A percentile compares a stretch with the other conserved stretches of the same genome.
Evolutionary conservation across 257 asterid species (phyloP).

Genomic region (Jacaranda mimosifolia): DNA sequence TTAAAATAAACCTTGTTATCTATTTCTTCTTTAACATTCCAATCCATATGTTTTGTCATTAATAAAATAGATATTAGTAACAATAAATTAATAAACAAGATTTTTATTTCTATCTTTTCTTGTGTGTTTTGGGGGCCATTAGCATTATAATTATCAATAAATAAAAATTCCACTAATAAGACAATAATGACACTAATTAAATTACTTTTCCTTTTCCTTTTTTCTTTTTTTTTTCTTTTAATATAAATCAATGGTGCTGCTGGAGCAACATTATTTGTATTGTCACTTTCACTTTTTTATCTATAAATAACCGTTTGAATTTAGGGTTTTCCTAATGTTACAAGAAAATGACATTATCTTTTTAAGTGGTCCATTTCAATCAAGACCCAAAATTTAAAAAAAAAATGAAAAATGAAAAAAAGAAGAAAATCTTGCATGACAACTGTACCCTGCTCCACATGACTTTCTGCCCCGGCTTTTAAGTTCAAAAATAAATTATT

Average conservation of each 20-base stretch:
- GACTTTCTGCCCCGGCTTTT: neutral
- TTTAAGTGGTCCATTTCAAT: conserved; percentile 31
- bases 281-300: conserved; percentile 28
- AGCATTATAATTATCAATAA: neutral
- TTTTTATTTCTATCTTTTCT: neutral
- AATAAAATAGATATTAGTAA: neutral
- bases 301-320: conserved; percentile 29
- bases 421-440: conserved; percentile 11
- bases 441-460: conserved; percentile 32
- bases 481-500: neutral
- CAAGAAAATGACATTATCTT: conserved; percentile 15
- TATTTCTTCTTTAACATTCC: no score
- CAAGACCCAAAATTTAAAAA: neutral
- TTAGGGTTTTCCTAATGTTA: neutral
- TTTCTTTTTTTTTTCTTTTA: neutral
- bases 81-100: no score
- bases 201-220: neutral
- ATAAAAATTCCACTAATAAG: neutral
- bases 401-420: neutral
- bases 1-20: no score
- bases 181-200: neutral
- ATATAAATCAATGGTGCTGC: neutral
- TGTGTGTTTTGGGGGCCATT: neutral
- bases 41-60: neutral
- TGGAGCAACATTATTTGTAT: conserved; percentile 11